Evolutionary conservation across 306 rosid genomes (phyloP).

Genomic region (Vachellia pachyceras): DNA sequence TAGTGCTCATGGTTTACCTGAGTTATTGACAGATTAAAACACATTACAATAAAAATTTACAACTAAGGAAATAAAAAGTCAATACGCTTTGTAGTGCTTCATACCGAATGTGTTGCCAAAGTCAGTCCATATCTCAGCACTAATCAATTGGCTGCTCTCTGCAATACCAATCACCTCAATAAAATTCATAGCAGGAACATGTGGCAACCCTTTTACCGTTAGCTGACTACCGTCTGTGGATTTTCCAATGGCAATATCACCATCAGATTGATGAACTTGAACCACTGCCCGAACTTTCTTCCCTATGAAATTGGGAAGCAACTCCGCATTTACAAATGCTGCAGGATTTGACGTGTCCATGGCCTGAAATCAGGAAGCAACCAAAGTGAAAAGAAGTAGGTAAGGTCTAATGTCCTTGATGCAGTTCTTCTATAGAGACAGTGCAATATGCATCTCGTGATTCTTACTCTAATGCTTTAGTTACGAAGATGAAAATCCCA

Average conservation of each 20-base stretch:
- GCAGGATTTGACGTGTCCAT: conserved; percentile 63
- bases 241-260: conserved; percentile 33
- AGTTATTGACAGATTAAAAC: neutral
- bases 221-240: conserved; percentile 52
- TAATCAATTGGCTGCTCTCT: conserved; percentile 47
- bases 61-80: neutral
- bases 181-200: conserved; percentile 47
- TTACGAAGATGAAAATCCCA: neutral
- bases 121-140: conserved; percentile 53
- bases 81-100: neutral
- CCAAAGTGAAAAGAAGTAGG: conserved; percentile 15
- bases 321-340: conserved; percentile 53
- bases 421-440: neutral
- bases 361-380: conserved; percentile 33
- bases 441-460: neutral
- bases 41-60: neutral
- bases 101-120: conserved; percentile 63
- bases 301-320: conserved; percentile 53
- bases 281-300: conserved; percentile 57
- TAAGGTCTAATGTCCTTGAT: neutral
- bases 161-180: conserved; percentile 63
- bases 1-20: neutral
- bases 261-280: conserved; percentile 52
- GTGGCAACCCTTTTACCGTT: conserved; percentile 52
- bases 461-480: neutral